Percentiles rank a stretch among this genome's conserved stretches.
Evolutionary conservation across 176 grass and related monocot genomes (phyloP).

Genomic region (Themeda triandra): DNA sequence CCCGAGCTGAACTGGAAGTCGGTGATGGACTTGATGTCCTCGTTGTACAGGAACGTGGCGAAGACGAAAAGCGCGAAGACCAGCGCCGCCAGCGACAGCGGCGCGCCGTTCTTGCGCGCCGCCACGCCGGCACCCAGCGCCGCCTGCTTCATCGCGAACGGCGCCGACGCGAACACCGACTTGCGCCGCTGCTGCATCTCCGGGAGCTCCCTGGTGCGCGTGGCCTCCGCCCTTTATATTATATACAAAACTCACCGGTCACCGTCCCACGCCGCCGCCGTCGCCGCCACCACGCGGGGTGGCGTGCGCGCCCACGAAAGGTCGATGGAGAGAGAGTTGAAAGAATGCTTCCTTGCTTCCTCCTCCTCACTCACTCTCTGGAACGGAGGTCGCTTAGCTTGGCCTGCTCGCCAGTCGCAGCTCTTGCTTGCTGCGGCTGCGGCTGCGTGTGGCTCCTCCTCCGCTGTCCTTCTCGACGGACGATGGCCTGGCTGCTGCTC

Average conservation of each 20-base stretch:
- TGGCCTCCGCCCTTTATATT: conserved; percentile 8
- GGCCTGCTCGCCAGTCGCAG: conserved; percentile 7
- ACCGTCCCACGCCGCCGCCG: neutral
- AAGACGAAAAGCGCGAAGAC: conserved; percentile 82
- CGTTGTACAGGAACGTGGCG: conserved; percentile 88
- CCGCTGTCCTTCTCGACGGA: conserved; percentile 33
- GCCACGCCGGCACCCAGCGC: conserved; percentile 58
- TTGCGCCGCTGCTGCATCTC: conserved; percentile 85
- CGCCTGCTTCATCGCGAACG: conserved; percentile 70
- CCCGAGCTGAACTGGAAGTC: conserved; percentile 69
- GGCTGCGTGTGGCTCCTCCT: neutral
- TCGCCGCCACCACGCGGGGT: neutral
- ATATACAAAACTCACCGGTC: neutral
- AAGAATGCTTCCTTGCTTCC: conserved; percentile 1
- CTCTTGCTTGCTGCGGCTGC: conserved; percentile 6
- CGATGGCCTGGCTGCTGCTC: neutral
- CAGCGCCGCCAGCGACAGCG: conserved; percentile 58
- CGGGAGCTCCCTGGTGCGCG: neutral
- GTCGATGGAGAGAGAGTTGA: neutral
- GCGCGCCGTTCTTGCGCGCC: conserved; percentile 64
- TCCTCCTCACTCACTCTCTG: neutral
- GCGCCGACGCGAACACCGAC: conserved; percentile 57
- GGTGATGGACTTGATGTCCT: conserved; percentile 90
- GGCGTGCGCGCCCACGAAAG: conserved; percentile 23
- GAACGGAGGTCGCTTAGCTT: conserved; percentile 15